Evolutionary conservation across 495 filamentous ascomycete genomes (phyloP).

Genomic region (Aspergillus avenaceus): DNA sequence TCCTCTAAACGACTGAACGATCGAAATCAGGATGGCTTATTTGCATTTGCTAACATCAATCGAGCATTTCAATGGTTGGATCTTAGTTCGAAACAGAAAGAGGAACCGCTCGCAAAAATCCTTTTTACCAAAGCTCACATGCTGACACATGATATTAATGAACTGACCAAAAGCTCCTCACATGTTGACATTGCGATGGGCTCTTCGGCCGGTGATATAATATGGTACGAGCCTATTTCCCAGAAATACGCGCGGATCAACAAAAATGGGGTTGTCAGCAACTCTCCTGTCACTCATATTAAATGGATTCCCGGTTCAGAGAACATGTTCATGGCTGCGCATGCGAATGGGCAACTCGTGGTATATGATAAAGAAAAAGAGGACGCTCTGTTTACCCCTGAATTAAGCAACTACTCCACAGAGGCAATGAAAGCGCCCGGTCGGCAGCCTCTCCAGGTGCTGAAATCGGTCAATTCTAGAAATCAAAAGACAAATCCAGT

Average conservation of each 20-base stretch:
- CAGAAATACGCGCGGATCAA: slow-evolving; percentile 95
- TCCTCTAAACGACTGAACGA: slow-evolving; percentile 75
- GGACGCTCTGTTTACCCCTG: slow-evolving; percentile 69
- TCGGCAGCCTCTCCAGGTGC: slow-evolving; percentile 51
- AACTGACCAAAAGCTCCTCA: slow-evolving; percentile 66
- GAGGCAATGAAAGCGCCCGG: slow-evolving; percentile 37
- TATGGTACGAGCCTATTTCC: slow-evolving; percentile 97
- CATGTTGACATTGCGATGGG: slow-evolving; percentile 94
- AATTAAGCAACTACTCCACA: slow-evolving; percentile 44
- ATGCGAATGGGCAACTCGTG: slow-evolving; percentile 88
- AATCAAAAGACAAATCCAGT: slow-evolving; percentile 94
- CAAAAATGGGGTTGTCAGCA: slow-evolving; percentile 91
- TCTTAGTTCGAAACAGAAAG: slow-evolving; percentile 53
- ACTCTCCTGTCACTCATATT: slow-evolving; percentile 78
- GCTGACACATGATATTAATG: slow-evolving; percentile 90
- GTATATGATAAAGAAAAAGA: slow-evolving; percentile 99
- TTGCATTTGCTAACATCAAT: slow-evolving; percentile 92
- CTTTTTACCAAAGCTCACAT: slow-evolving; percentile 95
- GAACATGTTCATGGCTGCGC: slow-evolving; percentile 85
- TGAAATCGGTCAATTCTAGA: slow-evolving; percentile 85
- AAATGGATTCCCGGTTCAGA: slow-evolving; percentile 94
- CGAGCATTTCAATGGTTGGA: slow-evolving; percentile 87
- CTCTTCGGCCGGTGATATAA: slow-evolving; percentile 91
- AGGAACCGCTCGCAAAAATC: slow-evolving; percentile 89
- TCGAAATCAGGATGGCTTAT: slow-evolving; percentile 70